Evolutionary conservation across 176 grass and related monocot species (phyloP), one percentile per base, ranked within the genome.

Genomic region (Carex scoparia): DNA sequence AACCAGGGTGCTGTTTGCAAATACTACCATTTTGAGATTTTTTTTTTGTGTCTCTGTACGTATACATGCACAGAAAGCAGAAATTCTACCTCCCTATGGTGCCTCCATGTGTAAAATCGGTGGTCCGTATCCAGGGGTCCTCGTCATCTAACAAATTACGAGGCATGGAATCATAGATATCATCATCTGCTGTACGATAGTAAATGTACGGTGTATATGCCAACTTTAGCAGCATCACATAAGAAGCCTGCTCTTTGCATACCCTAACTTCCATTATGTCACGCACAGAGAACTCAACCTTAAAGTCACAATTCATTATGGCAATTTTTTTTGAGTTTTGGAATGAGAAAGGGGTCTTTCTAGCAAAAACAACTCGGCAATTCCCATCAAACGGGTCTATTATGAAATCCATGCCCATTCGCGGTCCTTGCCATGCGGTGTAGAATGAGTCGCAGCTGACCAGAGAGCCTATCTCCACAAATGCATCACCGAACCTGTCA

Each of bases 161-260:
- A 0, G 95, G 89, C 73, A 93, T 85, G 1, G 95, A 75, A 12
- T 59, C 86, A 54, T 90, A 61, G 79, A 94, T 94, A 85, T 93
- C 95, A 81, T 94, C 95, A 28, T 94, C 92, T 0, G 92, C 92
- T n/a, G 91, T 98, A 49, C 91, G 89, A 81, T 98, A 94, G 61
- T 80, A 89, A 2, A 92, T 46, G 23, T 37, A 49, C 7, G 92
- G 92, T 5, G 85, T 31, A 0, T 89, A 81, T 37, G 15, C 23
- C 5, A 93, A 60, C 27, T 86, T 90, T 32, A 98, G 54, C 8
- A 93, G 87, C 75, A 98, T 83, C 11, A 83, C 84, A 82, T 78
- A 89, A 37, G 89, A 80, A 2, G 67, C 32, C 65, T 80, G 61
- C 42, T 71, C 70, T 14, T 27, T 66, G 82, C 85, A 91, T 0